Evolutionary conservation across 352 stramenopile genomes (phyloP).

Genomic region (Peronospora belbahrii): DNA sequence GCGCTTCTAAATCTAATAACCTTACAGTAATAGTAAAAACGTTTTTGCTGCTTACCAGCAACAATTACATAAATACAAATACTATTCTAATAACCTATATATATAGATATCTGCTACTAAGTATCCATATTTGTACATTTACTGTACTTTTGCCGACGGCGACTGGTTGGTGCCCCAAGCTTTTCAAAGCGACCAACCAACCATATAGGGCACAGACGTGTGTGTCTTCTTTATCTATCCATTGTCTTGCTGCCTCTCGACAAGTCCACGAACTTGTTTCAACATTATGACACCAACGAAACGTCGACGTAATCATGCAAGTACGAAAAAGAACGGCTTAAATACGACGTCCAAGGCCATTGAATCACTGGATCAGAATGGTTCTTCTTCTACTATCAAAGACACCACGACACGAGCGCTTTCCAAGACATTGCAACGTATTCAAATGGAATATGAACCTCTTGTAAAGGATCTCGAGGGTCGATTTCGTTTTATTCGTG

Average conservation of each 20-base stretch:
- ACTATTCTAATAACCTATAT: too few species aligned
- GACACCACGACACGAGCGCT: neutral
- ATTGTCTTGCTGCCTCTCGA: neutral
- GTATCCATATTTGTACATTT: neutral
- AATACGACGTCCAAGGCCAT: neutral
- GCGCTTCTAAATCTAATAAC: too few species aligned
- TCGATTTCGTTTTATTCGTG: conserved; percentile 49
- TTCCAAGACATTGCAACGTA: conserved; percentile 1
- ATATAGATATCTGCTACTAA: too few species aligned
- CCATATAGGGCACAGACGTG: too few species aligned
- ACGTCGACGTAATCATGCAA: conserved; percentile 20
- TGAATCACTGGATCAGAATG: conserved; percentile 6
- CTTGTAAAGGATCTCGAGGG: conserved; percentile 27
- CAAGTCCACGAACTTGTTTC: neutral
- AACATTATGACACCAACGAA: conserved; percentile 36
- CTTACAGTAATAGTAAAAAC: too few species aligned
- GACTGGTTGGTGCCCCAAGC: conserved; percentile 3
- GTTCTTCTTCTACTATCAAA: neutral
- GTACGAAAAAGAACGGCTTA: conserved; percentile 15
- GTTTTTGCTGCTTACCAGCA: too few species aligned
- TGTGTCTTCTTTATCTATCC: conserved; percentile 1
- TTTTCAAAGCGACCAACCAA: conserved; percentile 1
- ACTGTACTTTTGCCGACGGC: neutral
- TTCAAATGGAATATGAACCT: conserved; percentile 22
- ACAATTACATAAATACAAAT: too few species aligned